Evolutionary conservation across 495 filamentous ascomycete genomes (phyloP).

Genomic region (Penicillium salamii): DNA sequence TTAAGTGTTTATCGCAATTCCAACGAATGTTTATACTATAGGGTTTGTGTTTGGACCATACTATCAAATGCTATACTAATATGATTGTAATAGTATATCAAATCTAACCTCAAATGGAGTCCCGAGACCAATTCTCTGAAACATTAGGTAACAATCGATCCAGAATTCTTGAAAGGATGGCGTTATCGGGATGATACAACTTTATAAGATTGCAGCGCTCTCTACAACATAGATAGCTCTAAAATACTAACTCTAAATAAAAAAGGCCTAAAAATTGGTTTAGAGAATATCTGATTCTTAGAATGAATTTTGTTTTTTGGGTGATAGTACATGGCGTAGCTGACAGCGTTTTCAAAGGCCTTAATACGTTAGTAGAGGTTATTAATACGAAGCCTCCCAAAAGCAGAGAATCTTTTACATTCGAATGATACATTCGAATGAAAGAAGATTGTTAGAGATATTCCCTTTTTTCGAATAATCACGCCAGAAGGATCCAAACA

Average conservation of each 20-base stretch:
- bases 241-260: not conserved
- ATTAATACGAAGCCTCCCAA: slow-evolving; percentile 12
- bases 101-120: slow-evolving; percentile 14
- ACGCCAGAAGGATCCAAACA: slow-evolving; percentile 5
- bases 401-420: too few species aligned
- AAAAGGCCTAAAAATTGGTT: slow-evolving; percentile 18
- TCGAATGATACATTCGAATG: slow-evolving; percentile 20
- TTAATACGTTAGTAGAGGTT: slow-evolving; percentile 12
- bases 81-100: not conserved
- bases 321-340: slow-evolving; percentile 17
- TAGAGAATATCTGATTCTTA: slow-evolving; percentile 15
- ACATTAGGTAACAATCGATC: slow-evolving; percentile 20
- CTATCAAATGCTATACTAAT: too few species aligned
- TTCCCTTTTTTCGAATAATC: slow-evolving; percentile 13
- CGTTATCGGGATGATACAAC: slow-evolving; percentile 10
- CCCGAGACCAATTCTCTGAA: slow-evolving; percentile 5
- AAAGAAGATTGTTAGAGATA: slow-evolving; percentile 6
- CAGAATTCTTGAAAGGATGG: slow-evolving; percentile 20
- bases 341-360: slow-evolving; percentile 23
- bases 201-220: slow-evolving; percentile 17
- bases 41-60: slow-evolving; percentile 15
- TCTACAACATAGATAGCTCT: too few species aligned
- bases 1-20: too few species aligned
- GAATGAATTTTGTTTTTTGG: slow-evolving; percentile 21
- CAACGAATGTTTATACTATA: slow-evolving; percentile 26